Evolutionary conservation across 805 yeast species (phyloP).

Genomic region (Saturnispora quitensis): DNA sequence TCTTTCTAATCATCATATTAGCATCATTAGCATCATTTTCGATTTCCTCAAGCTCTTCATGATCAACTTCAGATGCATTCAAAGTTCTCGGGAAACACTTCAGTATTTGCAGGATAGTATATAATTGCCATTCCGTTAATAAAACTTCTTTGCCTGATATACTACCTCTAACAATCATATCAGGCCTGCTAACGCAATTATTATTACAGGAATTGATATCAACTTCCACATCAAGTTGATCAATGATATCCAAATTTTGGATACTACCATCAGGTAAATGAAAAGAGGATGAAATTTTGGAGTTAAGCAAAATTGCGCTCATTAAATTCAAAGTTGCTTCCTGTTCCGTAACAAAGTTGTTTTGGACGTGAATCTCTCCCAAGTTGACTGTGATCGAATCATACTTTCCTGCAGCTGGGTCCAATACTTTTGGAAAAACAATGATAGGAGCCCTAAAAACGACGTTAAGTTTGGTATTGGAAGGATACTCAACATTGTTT

Average conservation of each 20-base stretch:
- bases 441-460: slow-evolving; percentile 73
- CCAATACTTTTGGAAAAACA: slow-evolving; percentile 57
- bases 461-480: slow-evolving; percentile 61
- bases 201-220: slow-evolving; percentile 47
- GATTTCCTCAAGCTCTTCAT: slow-evolving; percentile 39
- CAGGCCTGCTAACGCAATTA: slow-evolving; percentile 32
- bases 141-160: slow-evolving; percentile 55
- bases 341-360: slow-evolving; percentile 37
- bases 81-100: slow-evolving; percentile 50
- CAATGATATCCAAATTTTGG: slow-evolving; percentile 57
- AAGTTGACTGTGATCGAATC: slow-evolving; percentile 64
- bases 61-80: slow-evolving; percentile 33
- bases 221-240: slow-evolving; percentile 53
- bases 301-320: slow-evolving; percentile 61
- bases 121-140: slow-evolving; percentile 66
- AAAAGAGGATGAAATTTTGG: slow-evolving; percentile 57
- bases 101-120: slow-evolving; percentile 45
- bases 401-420: slow-evolving; percentile 32
- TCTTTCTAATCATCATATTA: slow-evolving; percentile 33
- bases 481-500: slow-evolving; percentile 43
- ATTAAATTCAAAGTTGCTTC: slow-evolving; percentile 42
- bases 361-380: slow-evolving; percentile 73
- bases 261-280: slow-evolving; percentile 30
- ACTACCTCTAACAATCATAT: slow-evolving; percentile 43
- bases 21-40: slow-evolving; percentile 60